Evolutionary conservation across 2,329 filamentous ascomycete genomes (phyloP).

Genomic region (Lasiodiplodia gonubiensis): DNA sequence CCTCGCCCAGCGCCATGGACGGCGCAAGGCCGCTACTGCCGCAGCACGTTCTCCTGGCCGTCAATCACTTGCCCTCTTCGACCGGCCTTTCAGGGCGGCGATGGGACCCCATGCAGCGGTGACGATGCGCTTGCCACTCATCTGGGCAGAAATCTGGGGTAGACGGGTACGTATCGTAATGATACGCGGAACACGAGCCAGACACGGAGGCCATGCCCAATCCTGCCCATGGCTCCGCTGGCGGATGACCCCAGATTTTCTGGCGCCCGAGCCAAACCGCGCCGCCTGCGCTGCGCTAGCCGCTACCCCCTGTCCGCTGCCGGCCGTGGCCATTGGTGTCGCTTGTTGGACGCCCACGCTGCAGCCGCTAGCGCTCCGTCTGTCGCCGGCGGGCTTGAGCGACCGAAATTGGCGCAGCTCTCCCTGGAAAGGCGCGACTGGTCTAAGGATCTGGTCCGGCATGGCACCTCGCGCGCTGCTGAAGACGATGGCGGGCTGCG

Average conservation of each 20-base stretch:
- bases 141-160: slow-evolving; percentile 22
- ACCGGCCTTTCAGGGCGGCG: slow-evolving; percentile 5
- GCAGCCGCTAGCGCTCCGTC: slow-evolving; percentile 21
- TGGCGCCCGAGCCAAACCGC: not conserved
- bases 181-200: slow-evolving; percentile 24
- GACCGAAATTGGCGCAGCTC: slow-evolving; percentile 20
- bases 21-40: slow-evolving; percentile 18
- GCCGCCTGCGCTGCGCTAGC: slow-evolving; percentile 12
- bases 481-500: not conserved
- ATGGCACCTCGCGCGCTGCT: slow-evolving; percentile 20
- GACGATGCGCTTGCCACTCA: slow-evolving; percentile 18
- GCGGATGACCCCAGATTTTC: slow-evolving; percentile 27
- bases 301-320: slow-evolving; percentile 8
- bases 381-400: slow-evolving; percentile 23
- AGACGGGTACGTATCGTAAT: slow-evolving; percentile 25
- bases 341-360: slow-evolving; percentile 20
- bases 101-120: slow-evolving; percentile 15
- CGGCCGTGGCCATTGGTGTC: slow-evolving; percentile 12
- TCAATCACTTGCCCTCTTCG: slow-evolving; percentile 16
- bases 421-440: slow-evolving; percentile 16
- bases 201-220: slow-evolving; percentile 19
- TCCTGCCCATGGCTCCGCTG: slow-evolving; percentile 19
- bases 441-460: slow-evolving; percentile 18
- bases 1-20: slow-evolving; percentile 25
- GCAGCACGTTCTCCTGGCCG: slow-evolving; percentile 22